Base-by-base conservation (phyloP, 768 basidiomycete species). In the Leccinum longicurvipes region DNA sequence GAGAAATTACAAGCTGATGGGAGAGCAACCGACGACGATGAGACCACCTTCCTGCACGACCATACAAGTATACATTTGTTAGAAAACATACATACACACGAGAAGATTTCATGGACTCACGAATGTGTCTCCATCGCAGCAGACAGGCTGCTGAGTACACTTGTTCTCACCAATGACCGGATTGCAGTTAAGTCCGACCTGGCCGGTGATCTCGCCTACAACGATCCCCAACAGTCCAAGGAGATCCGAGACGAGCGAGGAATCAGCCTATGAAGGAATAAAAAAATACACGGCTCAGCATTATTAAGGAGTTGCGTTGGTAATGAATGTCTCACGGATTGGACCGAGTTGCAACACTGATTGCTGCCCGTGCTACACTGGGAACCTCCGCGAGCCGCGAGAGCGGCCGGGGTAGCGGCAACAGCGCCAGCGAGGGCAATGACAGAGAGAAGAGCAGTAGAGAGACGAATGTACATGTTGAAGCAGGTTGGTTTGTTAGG, bases 41-140 rank as follows among this genome's bases (percentile, higher is more conserved):
- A 46, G 15, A 36, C 57, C 57, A 5, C 31, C 44, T 52, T 34
- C 8, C 36, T 39, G 36, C 9, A 19, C 10, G n/a, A 10, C 6
- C 45, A 12, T 4, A 4, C 24, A 34, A 53, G 11, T 12, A 7
- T 5, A 17, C n/a, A n/a, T n/a, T n/a, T 11, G 0, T 50, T 17
- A 27, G 21, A 27, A 15, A 3, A 12, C 7, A 15, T 4, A 31
- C 29, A 39, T 25, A 10, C 15, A 24, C 14, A 6, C 8, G 5
- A 56, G 8, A 44, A 8, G 4, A n/a, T 19, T 6, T 6, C 0
- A 50, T 50, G 17, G 9, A 15, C 53, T 36, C 42, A 58, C 54
- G 3, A 50, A 56, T 3, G 4, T 7, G 14, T 51, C 31, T 3
- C 57, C 57, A 11, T 14, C 27, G 49, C 53, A 58, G 54, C 57